Conservation (phyloP, 768 basidiomycete genomes). For the Tricholomella constricta region DNA sequence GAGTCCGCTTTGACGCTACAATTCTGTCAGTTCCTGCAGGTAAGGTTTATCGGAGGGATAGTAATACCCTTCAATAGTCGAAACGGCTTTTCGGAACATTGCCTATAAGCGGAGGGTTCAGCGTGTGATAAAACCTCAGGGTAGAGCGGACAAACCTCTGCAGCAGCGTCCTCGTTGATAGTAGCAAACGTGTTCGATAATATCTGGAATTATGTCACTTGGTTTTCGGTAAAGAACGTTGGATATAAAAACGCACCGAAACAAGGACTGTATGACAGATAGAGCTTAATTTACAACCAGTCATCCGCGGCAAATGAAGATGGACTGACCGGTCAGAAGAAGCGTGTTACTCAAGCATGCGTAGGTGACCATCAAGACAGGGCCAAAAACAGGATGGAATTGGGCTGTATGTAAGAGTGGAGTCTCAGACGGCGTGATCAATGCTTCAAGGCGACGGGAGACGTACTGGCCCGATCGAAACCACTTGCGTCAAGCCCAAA, state of each 20-base stretch:
- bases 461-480: slow-evolving; percentile 79
- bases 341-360: slow-evolving; percentile 92
- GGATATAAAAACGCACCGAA: slow-evolving; percentile 51
- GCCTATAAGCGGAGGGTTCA: slow-evolving; percentile 48
- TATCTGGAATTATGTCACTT: slow-evolving; percentile 51
- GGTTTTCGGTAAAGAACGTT: background rate
- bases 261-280: slow-evolving; percentile 62
- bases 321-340: slow-evolving; percentile 71
- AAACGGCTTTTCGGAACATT: slow-evolving; percentile 93
- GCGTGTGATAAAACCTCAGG: background rate
- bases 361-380: slow-evolving; percentile 87
- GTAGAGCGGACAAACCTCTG: slow-evolving; percentile 60
- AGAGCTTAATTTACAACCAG: slow-evolving; percentile 9
- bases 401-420: slow-evolving; percentile 44
- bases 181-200: slow-evolving; percentile 94
- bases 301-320: background rate
- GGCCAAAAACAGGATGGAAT: slow-evolving; percentile 89
- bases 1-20: slow-evolving; percentile 82
- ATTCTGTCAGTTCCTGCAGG: slow-evolving; percentile 19
- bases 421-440: background rate
- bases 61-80: slow-evolving; percentile 86
- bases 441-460: background rate
- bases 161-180: slow-evolving; percentile 90
- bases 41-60: background rate
- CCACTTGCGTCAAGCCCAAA: slow-evolving; percentile 96